Base-by-base conservation (phyloP, 108 stramenopile genomes). In the Asterionellopsis glacialis region DNA sequence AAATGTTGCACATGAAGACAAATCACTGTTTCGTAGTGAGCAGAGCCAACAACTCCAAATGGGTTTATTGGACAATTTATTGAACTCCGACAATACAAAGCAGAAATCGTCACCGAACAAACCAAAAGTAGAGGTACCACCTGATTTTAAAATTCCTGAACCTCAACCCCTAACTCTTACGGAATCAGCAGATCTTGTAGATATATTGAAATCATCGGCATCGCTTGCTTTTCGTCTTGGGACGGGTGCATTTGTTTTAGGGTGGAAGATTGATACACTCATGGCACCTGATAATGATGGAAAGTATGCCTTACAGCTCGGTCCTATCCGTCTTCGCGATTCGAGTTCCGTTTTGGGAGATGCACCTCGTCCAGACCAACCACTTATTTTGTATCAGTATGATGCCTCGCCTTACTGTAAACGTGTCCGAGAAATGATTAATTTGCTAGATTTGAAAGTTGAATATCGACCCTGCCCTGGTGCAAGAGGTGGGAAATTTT, bases 331-430 rank as follows among this genome's bases (percentile, higher is more conserved):
- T 18, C 59, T 91, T 21, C 74, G 82, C 14, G 93, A 94, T 68
- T 68, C 77, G n/a, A 81, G 82, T 23, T 70, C 77, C 22, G 79
- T 85, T 15, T 66, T 91, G 57, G 45, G 61, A 11, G 58, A 61
- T 27, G 77, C 72, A 0, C 52, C 73, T 16, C 54, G 73, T 45
- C 88, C 90, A 12, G 16, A 39, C 0, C n/a, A 85, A 49, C 84
- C 82, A 21, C 60, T 97, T 18, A 82, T 96, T 15, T 43, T 97
- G 11, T 97, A 96, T 70, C 94, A 94, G 53, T 93, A 81, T 42
- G 95, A 95, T 48, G 73, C 83, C 1, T 93, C 81, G 49, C 94
- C 96, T 6, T 83, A 67, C 57, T 94, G 92, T 72, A 77, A 83
- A 33, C 81, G 88, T 39, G 95, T 97, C 24, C 72, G 94, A 41